Evolutionary conservation across 306 rosid genomes (phyloP), one percentile per base, ranked within the genome.

Genomic region (Herpetospermum pedunculosum): DNA sequence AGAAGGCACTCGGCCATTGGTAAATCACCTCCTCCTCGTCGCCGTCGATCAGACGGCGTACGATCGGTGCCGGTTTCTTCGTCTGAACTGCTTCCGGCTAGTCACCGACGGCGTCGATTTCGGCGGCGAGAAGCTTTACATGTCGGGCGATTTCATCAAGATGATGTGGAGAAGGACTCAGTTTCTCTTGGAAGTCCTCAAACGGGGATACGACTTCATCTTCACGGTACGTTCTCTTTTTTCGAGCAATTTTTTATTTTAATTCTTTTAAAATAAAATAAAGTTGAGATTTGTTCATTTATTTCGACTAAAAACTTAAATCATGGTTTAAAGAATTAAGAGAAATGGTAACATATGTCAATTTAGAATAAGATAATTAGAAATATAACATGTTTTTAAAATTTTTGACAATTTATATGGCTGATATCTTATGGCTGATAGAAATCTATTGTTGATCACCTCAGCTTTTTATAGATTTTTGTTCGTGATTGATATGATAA

Each of bases 111-210:
- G 88, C 34, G 80, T 80, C 68, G 88, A 90, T 78, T 88, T 83
- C 19, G 79, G 67, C 59, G 84, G 84, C 6, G 98, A 92, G 54
- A 89, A 88, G 74, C 7, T 85, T 0, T 92, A 62, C 84, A 89
- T 89, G 98, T 89, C 98, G 8, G 47, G 38, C 2, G 96, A 87
- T 6, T 92, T 90, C 74, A 79, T 90, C 63, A 83, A 80, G 44
- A 92, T 92, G 96, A 92, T 89, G 96, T 92, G 98, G 98, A 81
- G 29, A 63, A 81, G 95, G 18, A 92, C 96, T 43, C 21, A 18
- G 48, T 81, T 92, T 34, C 77, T 86, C 35, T 69, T 88, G 49
- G 75, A 88, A 4, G 88, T 92, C 50, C 98, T 92, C 77, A 81
- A 84, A 81, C 94, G 92, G 1, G 96, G 94, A 15, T 89, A 89